Percentiles rank a stretch among this genome's conserved stretches.
Evolutionary conservation across 2,329 filamentous ascomycete genomes (phyloP).

Genomic region (Lecanicillium sp.): DNA sequence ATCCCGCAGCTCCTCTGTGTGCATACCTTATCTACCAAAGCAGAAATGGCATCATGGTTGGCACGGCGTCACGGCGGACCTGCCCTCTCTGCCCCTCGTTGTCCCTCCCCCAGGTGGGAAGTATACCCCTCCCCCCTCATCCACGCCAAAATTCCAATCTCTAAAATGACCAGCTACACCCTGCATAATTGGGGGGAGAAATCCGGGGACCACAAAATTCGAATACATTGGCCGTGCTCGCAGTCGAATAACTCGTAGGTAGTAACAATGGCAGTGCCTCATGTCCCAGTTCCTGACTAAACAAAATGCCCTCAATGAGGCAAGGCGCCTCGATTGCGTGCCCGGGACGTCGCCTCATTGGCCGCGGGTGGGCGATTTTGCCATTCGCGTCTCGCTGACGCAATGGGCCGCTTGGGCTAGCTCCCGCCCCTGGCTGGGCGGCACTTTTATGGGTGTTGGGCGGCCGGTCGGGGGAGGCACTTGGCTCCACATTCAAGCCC

Average conservation of each 20-base stretch:
- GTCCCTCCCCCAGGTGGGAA: too few relatives aligned
- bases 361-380: slow-evolving; percentile 15
- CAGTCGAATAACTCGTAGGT: background rate
- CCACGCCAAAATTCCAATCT: too few relatives aligned
- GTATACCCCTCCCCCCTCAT: too few relatives aligned
- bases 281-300: background rate
- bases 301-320: background rate
- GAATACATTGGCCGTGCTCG: background rate
- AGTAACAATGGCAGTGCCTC: background rate
- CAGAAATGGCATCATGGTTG: too few relatives aligned
- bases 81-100: too few relatives aligned
- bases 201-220: too few relatives aligned
- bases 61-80: too few relatives aligned
- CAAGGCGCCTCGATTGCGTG: slow-evolving; percentile 20
- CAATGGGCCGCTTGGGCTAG: slow-evolving; percentile 12
- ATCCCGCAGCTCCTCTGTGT: too few relatives aligned
- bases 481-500: background rate
- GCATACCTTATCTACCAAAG: too few relatives aligned
- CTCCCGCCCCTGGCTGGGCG: background rate
- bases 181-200: too few relatives aligned
- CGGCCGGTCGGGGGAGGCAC: slow-evolving; percentile 5
- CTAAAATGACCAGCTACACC: too few relatives aligned
- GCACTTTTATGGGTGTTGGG: too few relatives aligned
- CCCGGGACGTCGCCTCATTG: slow-evolving; percentile 17
- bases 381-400: slow-evolving; percentile 20